A percentile compares a stretch with the other conserved stretches of the same genome.
Conservation (phyloP, 306 rosid genomes). For the Sindora glabra region DNA sequence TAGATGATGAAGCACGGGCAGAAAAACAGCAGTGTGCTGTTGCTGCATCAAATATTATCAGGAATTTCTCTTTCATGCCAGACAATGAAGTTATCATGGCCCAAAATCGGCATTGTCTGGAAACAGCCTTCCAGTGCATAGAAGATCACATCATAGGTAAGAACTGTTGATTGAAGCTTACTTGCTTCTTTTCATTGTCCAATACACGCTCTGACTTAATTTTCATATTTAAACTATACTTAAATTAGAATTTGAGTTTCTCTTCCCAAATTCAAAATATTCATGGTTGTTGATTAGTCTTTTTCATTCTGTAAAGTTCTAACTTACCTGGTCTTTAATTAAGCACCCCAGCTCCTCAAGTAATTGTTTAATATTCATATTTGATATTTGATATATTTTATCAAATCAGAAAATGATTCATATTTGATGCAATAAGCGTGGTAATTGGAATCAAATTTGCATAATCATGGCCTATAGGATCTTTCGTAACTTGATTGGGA, state of each 20-base stretch:
- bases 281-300: not conserved
- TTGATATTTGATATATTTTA: no score
- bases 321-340: no score
- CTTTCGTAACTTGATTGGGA: not conserved
- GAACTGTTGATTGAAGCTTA: slow-evolving; percentile 7
- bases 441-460: not conserved
- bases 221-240: not conserved
- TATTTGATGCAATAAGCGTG: no score
- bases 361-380: not conserved
- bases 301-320: no score
- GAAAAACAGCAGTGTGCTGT: slow-evolving; percentile 92
- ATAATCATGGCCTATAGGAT: not conserved
- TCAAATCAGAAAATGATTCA: no score
- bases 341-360: not conserved
- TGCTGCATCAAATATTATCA: slow-evolving; percentile 84
- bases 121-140: slow-evolving; percentile 82
- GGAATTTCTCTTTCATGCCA: slow-evolving; percentile 98
- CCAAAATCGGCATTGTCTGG: slow-evolving; percentile 85
- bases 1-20: slow-evolving; percentile 86
- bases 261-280: not conserved
- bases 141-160: slow-evolving; percentile 71
- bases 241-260: not conserved
- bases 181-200: not conserved
- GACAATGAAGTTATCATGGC: slow-evolving; percentile 96
- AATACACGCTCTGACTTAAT: not conserved